Evolutionary conservation across 345 rosid genomes (phyloP), one percentile per base, ranked within the genome.

Genomic region (Cochlearia excelsa): DNA sequence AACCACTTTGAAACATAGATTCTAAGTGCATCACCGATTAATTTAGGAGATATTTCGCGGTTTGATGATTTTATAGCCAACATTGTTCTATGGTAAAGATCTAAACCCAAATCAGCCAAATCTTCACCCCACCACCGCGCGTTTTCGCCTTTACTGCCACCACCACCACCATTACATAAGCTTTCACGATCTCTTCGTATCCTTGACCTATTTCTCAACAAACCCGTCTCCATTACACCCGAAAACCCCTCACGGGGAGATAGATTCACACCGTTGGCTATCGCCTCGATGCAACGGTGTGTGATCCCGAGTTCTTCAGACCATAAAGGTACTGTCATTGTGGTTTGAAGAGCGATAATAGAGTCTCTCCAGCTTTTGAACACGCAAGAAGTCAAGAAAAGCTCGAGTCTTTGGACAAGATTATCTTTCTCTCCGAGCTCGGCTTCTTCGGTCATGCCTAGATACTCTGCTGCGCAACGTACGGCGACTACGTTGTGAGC

Each of bases 41-140:
- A 77, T 45, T 54, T 75, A 3, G 82, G 72, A 46, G 89, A 83
- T 28, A 84, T 63, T 26, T 66, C 81, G n/a, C 82, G 86, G 26
- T 85, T 80, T 5, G 97, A 88, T 65, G 75, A 66, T 43, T 79
- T 83, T 30, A 92, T 74, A 9, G 85, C 91, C 30, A 82, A 54
- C 90, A 88, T 82, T 48, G 82, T 81, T 74, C 95, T 84, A 81
- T 80, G 75, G 68, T 88, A 92, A 23, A 88, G 76, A 72, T 88
- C 95, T 44, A 92, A 79, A 49, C 85, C 67, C 71, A 92, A 76
- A 54, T 88, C 98, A 48, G 95, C 96, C 54, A 92, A 74, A 52
- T 84, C 97, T 65, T 92, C 95, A 23, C 86, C 98, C 98, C 98
- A 92, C 97, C 97, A 92, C 6, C 86, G 79, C 37, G 7, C 9